These are phyloP conservation scores for Xylaria acuta DNA, from an alignment of 495 filamentous ascomycete genomes.

Conservation along the genomic window DNA sequence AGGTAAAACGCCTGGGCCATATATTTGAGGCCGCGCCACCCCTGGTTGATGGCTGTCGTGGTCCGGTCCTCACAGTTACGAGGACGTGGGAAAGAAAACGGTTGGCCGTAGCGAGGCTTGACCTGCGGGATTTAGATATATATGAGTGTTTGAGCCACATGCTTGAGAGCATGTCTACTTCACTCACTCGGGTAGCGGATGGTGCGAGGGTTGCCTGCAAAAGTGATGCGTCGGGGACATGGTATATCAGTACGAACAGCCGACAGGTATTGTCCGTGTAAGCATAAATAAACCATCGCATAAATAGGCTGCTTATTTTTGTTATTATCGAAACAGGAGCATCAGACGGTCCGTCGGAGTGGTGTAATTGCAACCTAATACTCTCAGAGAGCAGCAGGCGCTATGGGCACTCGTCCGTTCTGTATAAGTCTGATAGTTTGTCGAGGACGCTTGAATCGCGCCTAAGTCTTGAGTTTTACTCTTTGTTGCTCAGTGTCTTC, in stretches of 20 bases:
- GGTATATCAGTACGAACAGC: slow-evolving; percentile 2
- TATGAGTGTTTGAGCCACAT: not conserved
- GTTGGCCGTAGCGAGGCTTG: too few species aligned
- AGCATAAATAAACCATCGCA: not conserved
- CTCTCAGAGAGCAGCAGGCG: not conserved
- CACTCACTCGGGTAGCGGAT: not conserved
- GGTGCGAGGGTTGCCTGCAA: not conserved
- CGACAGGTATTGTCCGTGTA: not conserved
- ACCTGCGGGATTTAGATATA: too few species aligned
- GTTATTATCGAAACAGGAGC: not conserved
- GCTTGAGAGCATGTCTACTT: not conserved
- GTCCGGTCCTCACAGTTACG: not conserved
- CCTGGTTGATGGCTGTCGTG: not conserved
- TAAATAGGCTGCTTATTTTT: not conserved
- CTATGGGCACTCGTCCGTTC: not conserved
- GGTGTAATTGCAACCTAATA: not conserved
- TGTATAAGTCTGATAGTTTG: not conserved
- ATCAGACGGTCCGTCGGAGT: not conserved
- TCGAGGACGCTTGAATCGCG: not conserved
- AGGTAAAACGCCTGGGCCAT: not conserved
- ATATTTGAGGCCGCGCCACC: not conserved
- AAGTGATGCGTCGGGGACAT: too few species aligned
- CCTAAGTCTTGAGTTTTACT: not conserved
- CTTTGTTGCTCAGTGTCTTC: not conserved
- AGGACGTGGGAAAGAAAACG: not conserved